Percentiles rank a stretch among this genome's conserved stretches.
phyloP scores from a whole-genome alignment of 257 asterid species.

The Solanum sitiens region DNA sequence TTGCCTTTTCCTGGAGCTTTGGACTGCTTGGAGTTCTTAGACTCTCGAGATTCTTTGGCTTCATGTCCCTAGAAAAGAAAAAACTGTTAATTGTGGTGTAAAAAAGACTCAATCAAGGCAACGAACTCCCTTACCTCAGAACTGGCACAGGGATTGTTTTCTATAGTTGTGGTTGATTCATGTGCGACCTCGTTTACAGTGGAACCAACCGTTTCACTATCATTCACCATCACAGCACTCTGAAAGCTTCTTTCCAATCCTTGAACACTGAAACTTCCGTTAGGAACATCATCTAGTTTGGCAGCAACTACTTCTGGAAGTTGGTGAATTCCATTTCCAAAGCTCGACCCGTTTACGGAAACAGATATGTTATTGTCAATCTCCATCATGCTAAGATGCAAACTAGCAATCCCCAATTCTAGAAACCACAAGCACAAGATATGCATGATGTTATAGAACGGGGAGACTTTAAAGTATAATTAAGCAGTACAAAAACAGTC shows the following conservation, averaged over 20 bases:
- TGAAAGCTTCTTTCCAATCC: conserved; percentile 3
- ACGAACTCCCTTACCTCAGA: conserved; percentile 9
- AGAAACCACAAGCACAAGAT: not conserved
- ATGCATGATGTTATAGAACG: not conserved
- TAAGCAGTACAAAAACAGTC: not conserved
- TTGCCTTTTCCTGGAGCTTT: conserved; percentile 11
- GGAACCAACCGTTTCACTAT: conserved; percentile 1
- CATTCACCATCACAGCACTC: conserved; percentile 7
- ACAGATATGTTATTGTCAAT: conserved; percentile 1
- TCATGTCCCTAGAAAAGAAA: conserved; percentile 9
- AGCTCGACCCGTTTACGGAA: conserved; percentile 12
- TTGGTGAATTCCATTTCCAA: conserved; percentile 21
- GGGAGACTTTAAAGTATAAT: not conserved
- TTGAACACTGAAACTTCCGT: conserved; percentile 6
- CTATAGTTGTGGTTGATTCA: not conserved
- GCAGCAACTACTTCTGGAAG: conserved; percentile 7
- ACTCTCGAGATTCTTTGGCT: not conserved
- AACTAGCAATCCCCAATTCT: not conserved
- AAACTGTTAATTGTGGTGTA: not conserved
- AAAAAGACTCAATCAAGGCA: not conserved
- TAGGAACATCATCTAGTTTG: conserved; percentile 8
- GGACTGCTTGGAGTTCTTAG: conserved; percentile 4
- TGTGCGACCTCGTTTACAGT: not conserved
- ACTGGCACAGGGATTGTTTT: conserved; percentile 6
- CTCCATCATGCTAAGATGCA: conserved; percentile 14